Evolutionary conservation across 495 filamentous ascomycete genomes (phyloP), one percentile per base, ranked within the genome.

Genomic region (Penicillium riverlandense): DNA sequence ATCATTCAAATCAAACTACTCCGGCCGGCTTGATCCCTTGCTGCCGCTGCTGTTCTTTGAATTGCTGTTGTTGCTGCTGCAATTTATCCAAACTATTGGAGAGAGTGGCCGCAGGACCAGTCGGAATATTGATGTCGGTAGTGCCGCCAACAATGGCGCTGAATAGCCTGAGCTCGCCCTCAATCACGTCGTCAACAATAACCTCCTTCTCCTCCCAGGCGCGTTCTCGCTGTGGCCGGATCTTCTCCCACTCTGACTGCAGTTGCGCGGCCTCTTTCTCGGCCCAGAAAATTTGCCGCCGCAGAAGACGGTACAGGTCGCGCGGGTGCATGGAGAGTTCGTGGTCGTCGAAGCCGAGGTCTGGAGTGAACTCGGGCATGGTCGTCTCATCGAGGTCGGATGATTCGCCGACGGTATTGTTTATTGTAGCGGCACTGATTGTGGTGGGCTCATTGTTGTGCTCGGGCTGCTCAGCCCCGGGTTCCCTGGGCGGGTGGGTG

Each of bases 141-240:
- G 22, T 53, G 7, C 43, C 42, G 6, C 57, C 55, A 2, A 69
- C 59, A 14, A 74, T 55, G 7, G 62, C 59, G 28, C 55, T 64
- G 34, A 69, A 65, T 6, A 75, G 52, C 34, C 65, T 63, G 12
- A 77, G 37, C 53, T 84, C 77, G 2, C 65, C 72, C 49, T 83
- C 78, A 55, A 82, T 73, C 29, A 75, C 45, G 45, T 82, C 78
- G 38, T 79, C 76, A 11, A 84, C 62, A 22, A 83, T 52, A 16
- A 74, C 61, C 57, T 96, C 89, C 62, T 96, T 98, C 60, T 84
- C 83, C 2, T 79, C 62, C 88, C 89, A 97, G 48, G 92, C 85
- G 27, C 83, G 70, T 62, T 80, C 81, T 47, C 86, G 77, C 48
- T 76, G 64, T 37, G 77, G 78, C 55, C 88, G 81, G 52, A 86